Percentiles rank a stretch among this genome's conserved stretches.
These are phyloP conservation scores for Exophiala sp. DNA, from an alignment of 2,329 filamentous ascomycete genomes.

Conservation along the genomic window DNA sequence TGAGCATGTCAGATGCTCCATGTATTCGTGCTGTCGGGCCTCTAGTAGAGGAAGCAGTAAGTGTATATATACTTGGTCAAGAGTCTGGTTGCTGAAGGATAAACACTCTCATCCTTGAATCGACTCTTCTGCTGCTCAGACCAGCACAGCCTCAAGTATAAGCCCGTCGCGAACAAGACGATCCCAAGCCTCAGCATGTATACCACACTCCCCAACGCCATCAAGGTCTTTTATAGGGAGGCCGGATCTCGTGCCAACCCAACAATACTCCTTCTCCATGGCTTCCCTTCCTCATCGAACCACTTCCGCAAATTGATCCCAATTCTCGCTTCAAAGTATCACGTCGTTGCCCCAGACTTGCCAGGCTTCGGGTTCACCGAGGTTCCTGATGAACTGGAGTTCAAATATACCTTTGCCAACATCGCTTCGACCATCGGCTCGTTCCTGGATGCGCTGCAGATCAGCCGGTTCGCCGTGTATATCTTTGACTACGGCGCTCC, in stretches of 20 bases:
- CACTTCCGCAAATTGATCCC: slow-evolving; percentile 45
- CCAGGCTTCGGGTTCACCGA: slow-evolving; percentile 56
- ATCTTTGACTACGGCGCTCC: slow-evolving; percentile 61
- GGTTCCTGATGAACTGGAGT: slow-evolving; percentile 38
- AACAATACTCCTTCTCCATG: slow-evolving; percentile 43
- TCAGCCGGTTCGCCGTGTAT: slow-evolving; percentile 50
- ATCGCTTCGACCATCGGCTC: slow-evolving; percentile 45
- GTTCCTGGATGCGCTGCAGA: slow-evolving; percentile 46
- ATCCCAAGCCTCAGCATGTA: slow-evolving; percentile 11
- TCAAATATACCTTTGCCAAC: slow-evolving; percentile 51
- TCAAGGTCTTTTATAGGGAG: slow-evolving; percentile 38
- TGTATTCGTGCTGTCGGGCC: too few relatives aligned
- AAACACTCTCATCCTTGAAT: too few relatives aligned
- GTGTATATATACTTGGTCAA: too few relatives aligned
- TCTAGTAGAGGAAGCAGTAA: too few relatives aligned
- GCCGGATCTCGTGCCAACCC: slow-evolving; percentile 33
- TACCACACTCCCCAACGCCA: slow-evolving; percentile 22
- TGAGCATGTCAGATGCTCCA: too few relatives aligned
- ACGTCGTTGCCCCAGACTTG: slow-evolving; percentile 52
- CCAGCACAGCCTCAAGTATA: background rate
- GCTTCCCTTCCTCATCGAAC: slow-evolving; percentile 44
- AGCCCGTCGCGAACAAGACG: background rate
- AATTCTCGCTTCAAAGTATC: slow-evolving; percentile 39
- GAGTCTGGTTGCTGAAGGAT: too few relatives aligned
- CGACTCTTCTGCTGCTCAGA: too few relatives aligned